These are phyloP conservation scores for Salvia hispanica DNA, from an alignment of 257 asterid genomes.

Conservation along the genomic window DNA sequence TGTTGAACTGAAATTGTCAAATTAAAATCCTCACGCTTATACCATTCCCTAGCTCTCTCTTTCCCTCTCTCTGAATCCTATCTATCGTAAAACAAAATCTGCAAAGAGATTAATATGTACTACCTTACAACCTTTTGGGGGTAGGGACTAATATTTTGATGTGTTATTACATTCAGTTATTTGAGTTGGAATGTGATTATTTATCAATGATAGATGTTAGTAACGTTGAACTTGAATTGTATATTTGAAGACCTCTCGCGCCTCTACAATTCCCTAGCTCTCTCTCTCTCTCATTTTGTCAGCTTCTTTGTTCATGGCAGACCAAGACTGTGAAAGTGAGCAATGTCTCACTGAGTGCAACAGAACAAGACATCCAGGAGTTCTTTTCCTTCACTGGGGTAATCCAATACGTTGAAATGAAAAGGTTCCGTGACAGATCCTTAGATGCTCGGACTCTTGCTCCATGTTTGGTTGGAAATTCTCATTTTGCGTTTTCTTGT, in stretches of 20 bases:
- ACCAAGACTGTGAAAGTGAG: slow-evolving; percentile 63
- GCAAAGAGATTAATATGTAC: too few relatives aligned
- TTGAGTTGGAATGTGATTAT: background rate
- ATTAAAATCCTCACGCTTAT: too few relatives aligned
- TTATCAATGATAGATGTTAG: slow-evolving; percentile 3
- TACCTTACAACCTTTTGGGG: too few relatives aligned
- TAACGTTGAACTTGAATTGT: slow-evolving; percentile 16
- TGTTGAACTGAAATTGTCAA: too few relatives aligned
- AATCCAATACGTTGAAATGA: slow-evolving; percentile 59
- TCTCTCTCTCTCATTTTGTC: background rate
- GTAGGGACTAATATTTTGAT: background rate
- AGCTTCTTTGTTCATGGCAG: slow-evolving; percentile 40
- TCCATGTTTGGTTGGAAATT: slow-evolving; percentile 11
- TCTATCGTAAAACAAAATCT: too few relatives aligned
- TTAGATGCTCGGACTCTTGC: slow-evolving; percentile 16
- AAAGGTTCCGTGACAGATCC: slow-evolving; percentile 43
- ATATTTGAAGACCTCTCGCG: background rate
- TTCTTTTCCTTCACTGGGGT: slow-evolving; percentile 78
- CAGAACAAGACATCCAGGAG: slow-evolving; percentile 65
- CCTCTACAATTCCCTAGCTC: background rate
- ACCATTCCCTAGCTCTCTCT: too few relatives aligned
- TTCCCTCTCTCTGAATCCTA: too few relatives aligned
- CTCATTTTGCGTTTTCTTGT: slow-evolving; percentile 20
- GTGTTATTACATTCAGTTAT: background rate
- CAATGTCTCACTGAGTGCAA: slow-evolving; percentile 64